Conservation (phyloP, 768 basidiomycete species). For the Suillus subluteus region DNA sequence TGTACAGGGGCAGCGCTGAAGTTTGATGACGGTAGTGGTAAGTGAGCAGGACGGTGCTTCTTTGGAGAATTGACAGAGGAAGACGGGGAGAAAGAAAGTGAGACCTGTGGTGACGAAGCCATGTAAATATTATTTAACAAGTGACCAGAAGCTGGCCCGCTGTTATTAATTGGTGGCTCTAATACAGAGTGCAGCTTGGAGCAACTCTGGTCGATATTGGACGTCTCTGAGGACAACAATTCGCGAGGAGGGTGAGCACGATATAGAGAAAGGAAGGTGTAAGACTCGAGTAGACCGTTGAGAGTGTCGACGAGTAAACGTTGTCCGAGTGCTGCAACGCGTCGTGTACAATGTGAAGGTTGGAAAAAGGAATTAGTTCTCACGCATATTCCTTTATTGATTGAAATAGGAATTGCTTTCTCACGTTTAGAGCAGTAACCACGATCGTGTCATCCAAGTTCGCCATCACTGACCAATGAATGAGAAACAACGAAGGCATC, state of each 20-base stretch:
- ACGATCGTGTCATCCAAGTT: conserved; percentile 6
- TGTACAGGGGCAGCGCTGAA: conserved; percentile 20
- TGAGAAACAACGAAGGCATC: not conserved
- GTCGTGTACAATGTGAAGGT: not conserved
- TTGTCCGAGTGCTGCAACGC: not conserved
- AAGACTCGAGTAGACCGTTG: not conserved
- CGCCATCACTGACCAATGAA: not conserved
- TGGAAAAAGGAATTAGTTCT: not conserved
- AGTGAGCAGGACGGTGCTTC: conserved; percentile 18
- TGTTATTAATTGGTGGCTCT: not conserved
- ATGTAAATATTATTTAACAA: conserved; percentile 11
- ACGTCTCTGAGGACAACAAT: not conserved
- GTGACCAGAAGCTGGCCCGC: not conserved
- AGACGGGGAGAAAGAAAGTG: conserved; percentile 18
- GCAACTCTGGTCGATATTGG: not conserved
- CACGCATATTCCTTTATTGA: not conserved
- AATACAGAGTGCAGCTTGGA: not conserved
- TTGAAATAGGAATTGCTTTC: not conserved
- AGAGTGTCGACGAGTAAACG: not conserved
- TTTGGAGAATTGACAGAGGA: conserved; percentile 1
- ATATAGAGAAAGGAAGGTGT: not conserved
- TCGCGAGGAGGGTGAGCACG: not conserved
- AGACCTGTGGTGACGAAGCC: conserved; percentile 17
- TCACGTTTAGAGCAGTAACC: not conserved
- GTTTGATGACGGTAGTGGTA: conserved; percentile 21